Evolutionary conservation across 768 basidiomycete genomes (phyloP), one percentile per base, ranked within the genome.

Genomic region (Vishniacozyma victoriae): DNA sequence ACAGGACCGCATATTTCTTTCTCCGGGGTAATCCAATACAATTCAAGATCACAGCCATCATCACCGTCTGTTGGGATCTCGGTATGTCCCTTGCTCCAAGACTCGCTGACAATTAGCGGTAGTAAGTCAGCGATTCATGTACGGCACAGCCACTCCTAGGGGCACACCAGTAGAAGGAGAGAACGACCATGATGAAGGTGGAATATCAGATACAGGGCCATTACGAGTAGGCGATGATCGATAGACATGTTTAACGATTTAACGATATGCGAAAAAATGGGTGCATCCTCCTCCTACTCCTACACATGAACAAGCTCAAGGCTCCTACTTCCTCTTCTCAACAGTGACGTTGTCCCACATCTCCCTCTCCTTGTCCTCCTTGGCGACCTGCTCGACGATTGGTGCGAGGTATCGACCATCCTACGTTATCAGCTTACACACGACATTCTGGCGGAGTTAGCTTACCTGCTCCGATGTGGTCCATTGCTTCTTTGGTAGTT

Each of bases 321-420:
- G n/a, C 29, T 9, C 50, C 48, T 52, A 44, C 48, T 53, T 58
- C 48, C 83, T 84, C 75, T 80, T 79, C 67, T 78, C 75, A 38
- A 93, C 81, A 19, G 76, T 75, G 70, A 87, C 74, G 50, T 76
- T 82, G 76, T 97, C 91, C 87, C 87, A 95, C 48, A 77, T 76
- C 26, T 62, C 70, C 61, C 90, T 80, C 77, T 96, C 93, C 23
- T 75, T 71, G 33, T 85, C 78, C 75, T 96, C 92, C 56, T 77
- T 78, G 60, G 75, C 75, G 54, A 93, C 84, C 35, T 83, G 79
- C 51, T 76, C 59, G 33, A 97, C 80, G 70, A 84, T 80, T 23
- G 87, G 84, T 54, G 77, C 79, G 61, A 97, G 82, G 79, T 95
- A 97, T 50, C 90, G 86, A 55, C 79, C 72, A 71, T 97, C 93